Percentiles rank a stretch among this genome's conserved stretches.
Conservation (phyloP, 495 filamentous ascomycete species). For the Aspergillus egyptiacus region DNA sequence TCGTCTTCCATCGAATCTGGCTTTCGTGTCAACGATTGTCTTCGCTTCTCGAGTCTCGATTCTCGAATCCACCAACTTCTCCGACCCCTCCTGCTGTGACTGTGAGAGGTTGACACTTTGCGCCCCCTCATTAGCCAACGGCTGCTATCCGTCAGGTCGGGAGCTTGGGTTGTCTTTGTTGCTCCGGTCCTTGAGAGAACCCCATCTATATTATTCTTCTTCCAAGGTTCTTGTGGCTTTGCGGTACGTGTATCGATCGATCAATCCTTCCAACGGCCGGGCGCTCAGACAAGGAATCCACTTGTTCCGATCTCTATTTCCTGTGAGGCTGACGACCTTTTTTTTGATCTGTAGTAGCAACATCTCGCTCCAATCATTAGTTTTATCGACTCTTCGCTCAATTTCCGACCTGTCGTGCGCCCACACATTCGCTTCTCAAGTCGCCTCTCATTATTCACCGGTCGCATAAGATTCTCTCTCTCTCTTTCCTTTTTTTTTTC, state of each 20-base stretch:
- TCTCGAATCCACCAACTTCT: neutral
- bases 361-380: neutral
- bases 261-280: slow-evolving; percentile 13
- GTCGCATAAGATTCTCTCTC: slow-evolving; percentile 15
- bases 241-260: slow-evolving; percentile 13
- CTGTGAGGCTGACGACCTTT: slow-evolving; percentile 21
- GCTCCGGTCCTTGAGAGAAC: slow-evolving; percentile 5
- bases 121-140: neutral
- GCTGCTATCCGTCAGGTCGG: neutral
- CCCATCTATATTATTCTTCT: no score
- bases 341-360: slow-evolving; percentile 8
- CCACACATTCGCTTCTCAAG: neutral
- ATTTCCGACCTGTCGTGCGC: neutral
- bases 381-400: neutral
- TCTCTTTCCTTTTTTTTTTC: neutral
- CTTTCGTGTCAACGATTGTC: slow-evolving; percentile 3
- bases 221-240: neutral
- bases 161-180: slow-evolving; percentile 4
- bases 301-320: slow-evolving; percentile 8
- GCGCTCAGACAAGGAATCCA: slow-evolving; percentile 20
- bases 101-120: neutral
- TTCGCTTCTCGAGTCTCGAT: neutral
- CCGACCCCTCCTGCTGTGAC: neutral
- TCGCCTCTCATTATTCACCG: slow-evolving; percentile 4
- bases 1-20: slow-evolving; percentile 2